Conservation (phyloP, 2,329 filamentous ascomycete species). For the Neocatenulostroma microsporum region DNA sequence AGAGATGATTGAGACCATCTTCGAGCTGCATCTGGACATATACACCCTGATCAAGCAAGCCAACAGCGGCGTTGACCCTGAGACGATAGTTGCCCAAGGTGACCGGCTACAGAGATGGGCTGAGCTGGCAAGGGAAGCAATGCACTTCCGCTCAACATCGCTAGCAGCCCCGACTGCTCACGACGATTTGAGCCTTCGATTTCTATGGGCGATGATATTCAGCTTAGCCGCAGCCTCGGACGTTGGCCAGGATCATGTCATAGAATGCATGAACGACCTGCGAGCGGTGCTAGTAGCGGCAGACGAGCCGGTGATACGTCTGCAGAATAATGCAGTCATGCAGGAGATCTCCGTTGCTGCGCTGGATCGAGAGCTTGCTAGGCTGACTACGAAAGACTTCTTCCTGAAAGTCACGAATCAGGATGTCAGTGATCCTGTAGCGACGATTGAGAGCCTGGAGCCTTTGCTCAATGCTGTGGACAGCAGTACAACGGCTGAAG, state of each 20-base stretch:
- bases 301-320: constrained; percentile 46
- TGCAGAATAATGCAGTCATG: constrained; percentile 84
- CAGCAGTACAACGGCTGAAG: not conserved
- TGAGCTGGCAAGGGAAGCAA: constrained; percentile 47
- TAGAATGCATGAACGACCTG: constrained; percentile 57
- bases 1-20: constrained; percentile 53
- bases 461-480: constrained; percentile 67
- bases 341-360: constrained; percentile 74
- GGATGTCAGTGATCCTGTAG: constrained; percentile 69
- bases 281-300: constrained; percentile 46
- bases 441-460: constrained; percentile 84
- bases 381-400: constrained; percentile 92
- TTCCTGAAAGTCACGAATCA: constrained; percentile 84
- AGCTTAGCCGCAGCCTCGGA: constrained; percentile 51
- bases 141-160: constrained; percentile 35
- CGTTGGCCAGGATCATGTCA: constrained; percentile 51
- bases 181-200: constrained; percentile 47
- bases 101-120: constrained; percentile 56
- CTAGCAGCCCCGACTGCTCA: constrained; percentile 16
- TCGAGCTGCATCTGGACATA: constrained; percentile 60
- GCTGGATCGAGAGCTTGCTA: constrained; percentile 82
- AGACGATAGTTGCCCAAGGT: constrained; percentile 46
- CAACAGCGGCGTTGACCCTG: constrained; percentile 47
- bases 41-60: constrained; percentile 56
- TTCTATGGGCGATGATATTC: constrained; percentile 60